Evolutionary conservation across 352 stramenopile genomes (phyloP), one percentile per base, ranked within the genome.

Genomic region (Pythium dissotocum): DNA sequence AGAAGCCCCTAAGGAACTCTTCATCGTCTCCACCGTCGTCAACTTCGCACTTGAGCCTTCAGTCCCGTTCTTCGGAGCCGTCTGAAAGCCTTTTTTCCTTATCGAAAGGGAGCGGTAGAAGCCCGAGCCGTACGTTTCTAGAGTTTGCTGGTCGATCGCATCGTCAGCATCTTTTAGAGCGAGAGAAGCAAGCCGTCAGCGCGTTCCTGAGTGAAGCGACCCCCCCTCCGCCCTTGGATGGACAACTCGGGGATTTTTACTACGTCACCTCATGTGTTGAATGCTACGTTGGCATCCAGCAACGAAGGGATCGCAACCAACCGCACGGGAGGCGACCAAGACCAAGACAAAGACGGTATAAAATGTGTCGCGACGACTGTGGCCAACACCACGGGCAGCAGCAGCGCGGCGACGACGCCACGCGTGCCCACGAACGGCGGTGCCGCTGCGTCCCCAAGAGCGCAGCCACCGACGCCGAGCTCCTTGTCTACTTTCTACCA

Each of bases 401-500:
- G 21, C 21, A 24, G 21, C 4, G 48, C 46, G 48, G 58, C 57
- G 64, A 69, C 63, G 63, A 69, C 64, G 58, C 65, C 32, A 35
- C 66, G 58, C 60, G 64, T 56, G 58, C 53, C 36, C 40, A 40
- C 36, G 24, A n/a, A 2, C 61, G 60, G 32, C 46, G 30, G 26
- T 60, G 66, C 60, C 35, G 40, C 40, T 49, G n/a, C 32, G 35
- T 66, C 71, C 55, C 70, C 62, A 53, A 46, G 54, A 24, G 60
- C 51, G 60, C 73, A 56, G 46, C 55, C 36, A 48, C 67, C 67
- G 67, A 67, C 73, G 63, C 65, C 72, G 69, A 70, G 63, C 30
- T 72, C 73, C 69, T 83, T 77, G 67, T 85, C 79, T 80, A 85
- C 77, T 79, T 88, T 72, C 49, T 90, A 89, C 78, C 78, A 69